Conservation (phyloP, 495 filamentous ascomycete genomes). For the Xanthoparmelia taractica region DNA sequence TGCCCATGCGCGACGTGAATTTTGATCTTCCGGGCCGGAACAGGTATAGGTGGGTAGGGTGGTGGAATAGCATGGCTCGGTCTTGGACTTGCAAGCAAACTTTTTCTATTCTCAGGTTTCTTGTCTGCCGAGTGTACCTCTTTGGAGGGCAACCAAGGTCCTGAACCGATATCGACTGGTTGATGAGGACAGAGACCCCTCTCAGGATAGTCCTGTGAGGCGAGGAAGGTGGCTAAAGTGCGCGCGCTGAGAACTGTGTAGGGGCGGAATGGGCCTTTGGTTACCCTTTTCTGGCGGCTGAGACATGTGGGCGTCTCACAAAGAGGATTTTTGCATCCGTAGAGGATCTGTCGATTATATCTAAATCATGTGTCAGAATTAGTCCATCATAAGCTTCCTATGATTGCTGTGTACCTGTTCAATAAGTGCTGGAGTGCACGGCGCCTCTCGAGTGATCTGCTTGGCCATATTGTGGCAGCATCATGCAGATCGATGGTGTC, state of each 20-base stretch:
- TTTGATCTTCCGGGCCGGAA: not conserved
- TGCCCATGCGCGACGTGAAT: slow-evolving; percentile 2
- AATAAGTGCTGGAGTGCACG: slow-evolving; percentile 18
- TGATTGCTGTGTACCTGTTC: slow-evolving; percentile 12
- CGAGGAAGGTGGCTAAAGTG: slow-evolving; percentile 69
- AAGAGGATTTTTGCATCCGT: slow-evolving; percentile 63
- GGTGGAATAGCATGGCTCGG: not conserved
- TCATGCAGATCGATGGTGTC: slow-evolving; percentile 46
- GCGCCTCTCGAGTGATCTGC: slow-evolving; percentile 19
- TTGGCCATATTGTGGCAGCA: slow-evolving; percentile 38
- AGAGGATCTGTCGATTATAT: slow-evolving; percentile 73
- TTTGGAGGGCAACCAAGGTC: not conserved
- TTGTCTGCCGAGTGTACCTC: not conserved
- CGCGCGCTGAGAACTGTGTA: slow-evolving; percentile 65
- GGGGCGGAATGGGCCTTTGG: slow-evolving; percentile 61
- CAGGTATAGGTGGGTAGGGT: not conserved
- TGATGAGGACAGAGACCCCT: slow-evolving; percentile 55
- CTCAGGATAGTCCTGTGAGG: slow-evolving; percentile 71
- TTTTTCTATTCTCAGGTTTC: not conserved
- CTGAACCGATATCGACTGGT: not conserved
- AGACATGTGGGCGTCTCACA: slow-evolving; percentile 77
- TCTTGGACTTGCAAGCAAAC: not conserved
- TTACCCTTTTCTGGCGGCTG: slow-evolving; percentile 59
- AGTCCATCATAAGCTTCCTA: not conserved
- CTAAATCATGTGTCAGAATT: slow-evolving; percentile 34